Evolutionary conservation across 768 basidiomycete genomes (phyloP).

Genomic region (Crepidotus variabilis): DNA sequence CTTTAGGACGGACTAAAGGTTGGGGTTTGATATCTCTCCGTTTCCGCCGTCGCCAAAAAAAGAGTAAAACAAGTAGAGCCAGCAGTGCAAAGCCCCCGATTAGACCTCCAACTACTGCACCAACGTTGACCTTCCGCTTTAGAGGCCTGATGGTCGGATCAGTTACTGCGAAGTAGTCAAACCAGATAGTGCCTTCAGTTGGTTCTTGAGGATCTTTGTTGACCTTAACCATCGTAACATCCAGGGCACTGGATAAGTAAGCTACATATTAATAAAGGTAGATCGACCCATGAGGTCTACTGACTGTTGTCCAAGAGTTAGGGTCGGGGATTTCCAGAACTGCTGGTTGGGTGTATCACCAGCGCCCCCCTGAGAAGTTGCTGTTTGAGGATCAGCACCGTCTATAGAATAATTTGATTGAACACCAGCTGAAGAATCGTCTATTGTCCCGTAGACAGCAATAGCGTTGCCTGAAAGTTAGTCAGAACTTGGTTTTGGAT

Average conservation of each 20-base stretch:
- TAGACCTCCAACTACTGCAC: conserved; percentile 27
- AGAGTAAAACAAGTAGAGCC: conserved; percentile 11
- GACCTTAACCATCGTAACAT: conserved; percentile 30
- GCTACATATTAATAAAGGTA: background rate
- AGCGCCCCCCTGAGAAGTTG: conserved; percentile 21
- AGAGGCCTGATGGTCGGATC: conserved; percentile 18
- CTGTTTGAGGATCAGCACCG: conserved; percentile 19
- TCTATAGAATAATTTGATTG: conserved; percentile 33
- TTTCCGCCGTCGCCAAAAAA: conserved; percentile 19
- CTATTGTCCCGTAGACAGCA: conserved; percentile 30
- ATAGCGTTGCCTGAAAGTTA: conserved; percentile 25
- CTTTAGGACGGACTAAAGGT: conserved; percentile 2
- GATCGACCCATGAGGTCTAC: conserved; percentile 7
- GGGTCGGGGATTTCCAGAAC: conserved; percentile 29
- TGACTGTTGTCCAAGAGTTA: conserved; percentile 27
- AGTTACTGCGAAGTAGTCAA: conserved; percentile 33
- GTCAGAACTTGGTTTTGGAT: background rate
- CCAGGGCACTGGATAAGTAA: conserved; percentile 21
- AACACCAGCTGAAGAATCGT: conserved; percentile 31
- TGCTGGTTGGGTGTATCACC: conserved; percentile 28
- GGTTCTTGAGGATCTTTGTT: conserved; percentile 17
- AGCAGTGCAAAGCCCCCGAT: conserved; percentile 22
- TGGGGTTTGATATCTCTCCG: background rate
- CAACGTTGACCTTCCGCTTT: conserved; percentile 9
- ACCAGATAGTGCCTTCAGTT: conserved; percentile 38